Conservation (phyloP, 2,329 filamentous ascomycete species). For the Colletotrichum higginsianum region DNA sequence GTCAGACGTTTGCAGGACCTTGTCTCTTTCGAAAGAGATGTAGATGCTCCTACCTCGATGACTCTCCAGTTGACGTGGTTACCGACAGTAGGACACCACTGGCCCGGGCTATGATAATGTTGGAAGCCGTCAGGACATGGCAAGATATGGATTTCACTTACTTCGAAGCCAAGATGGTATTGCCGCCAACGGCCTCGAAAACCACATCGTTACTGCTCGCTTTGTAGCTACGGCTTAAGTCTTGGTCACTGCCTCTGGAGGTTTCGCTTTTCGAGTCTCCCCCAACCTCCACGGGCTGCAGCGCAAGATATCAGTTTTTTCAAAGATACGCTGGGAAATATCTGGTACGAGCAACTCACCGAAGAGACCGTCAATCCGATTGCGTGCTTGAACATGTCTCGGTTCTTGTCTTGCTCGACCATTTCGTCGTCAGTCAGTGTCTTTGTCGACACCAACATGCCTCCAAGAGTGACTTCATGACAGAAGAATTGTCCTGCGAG, state of each 20-base stretch:
- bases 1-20: not conserved
- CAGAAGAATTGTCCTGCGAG: conserved; percentile 25
- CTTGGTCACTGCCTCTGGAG: not conserved
- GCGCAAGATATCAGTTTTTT: not conserved
- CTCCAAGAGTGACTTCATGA: conserved; percentile 23
- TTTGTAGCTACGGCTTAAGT: not conserved
- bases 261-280: not conserved
- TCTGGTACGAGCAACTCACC: not conserved
- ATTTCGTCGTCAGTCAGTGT: not conserved
- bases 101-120: conserved; percentile 1
- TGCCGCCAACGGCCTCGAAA: conserved; percentile 28
- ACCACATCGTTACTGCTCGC: conserved; percentile 11
- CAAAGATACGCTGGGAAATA: too few species aligned
- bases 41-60: conserved; percentile 8
- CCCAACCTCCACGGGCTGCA: conserved; percentile 9
- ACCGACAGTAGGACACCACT: conserved; percentile 20
- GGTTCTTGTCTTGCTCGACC: not conserved
- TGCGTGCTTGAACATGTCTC: not conserved
- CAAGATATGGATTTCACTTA: not conserved
- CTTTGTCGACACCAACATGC: conserved; percentile 26
- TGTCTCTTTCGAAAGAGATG: accelerated
- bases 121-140: not conserved
- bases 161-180: conserved; percentile 32
- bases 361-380: conserved; percentile 16
- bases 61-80: conserved; percentile 28